Evolutionary conservation across 768 basidiomycete genomes (phyloP), one percentile per base, ranked within the genome.

Genomic region (Boletus insuetus): DNA sequence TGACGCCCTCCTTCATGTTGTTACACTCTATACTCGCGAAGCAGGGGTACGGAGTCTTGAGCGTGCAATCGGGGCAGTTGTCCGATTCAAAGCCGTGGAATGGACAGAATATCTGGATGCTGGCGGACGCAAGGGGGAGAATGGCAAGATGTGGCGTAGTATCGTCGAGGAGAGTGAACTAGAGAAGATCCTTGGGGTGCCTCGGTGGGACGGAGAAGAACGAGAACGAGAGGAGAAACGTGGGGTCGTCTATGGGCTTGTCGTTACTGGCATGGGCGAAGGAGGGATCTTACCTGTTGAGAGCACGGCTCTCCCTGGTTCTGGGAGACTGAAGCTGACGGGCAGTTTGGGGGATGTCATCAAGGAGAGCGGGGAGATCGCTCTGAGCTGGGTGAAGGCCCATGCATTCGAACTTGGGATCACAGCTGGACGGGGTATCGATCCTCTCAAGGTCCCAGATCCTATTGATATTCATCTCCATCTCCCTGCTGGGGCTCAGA

Each of bases 1-100:
- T 49, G 82, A 84, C 11, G 85, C 87, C 0, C 69, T 96, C 31
- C 71, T 86, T 51, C 80, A 83, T 48, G 80, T 96, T 46, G 85
- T 87, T 19, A 89, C 86, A 1, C 78, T 84, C 20, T 95, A 93
- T 64, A 95, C 94, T 2, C 79, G 91, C 7, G 94, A 98, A 70
- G 92, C 94, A 0, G 95, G 95, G 34, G 94, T 98, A n/a, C 83
- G 95, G 35, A 85, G 84, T 43, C 80, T 96, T 16, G 94, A 97
- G 64, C 82, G 94, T 13, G 84, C 90, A 3, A 84, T 98, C 40
- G 93, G 91, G 3, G 80, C 86, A 22, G 86, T 98, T n/a, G 89
- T 89, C n/a, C 75, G 94, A 32, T 87, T 80, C 60, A 97, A 97
- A 65, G 94, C 93, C 1, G 95, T 98, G 6, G 88, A 97, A 62